Base-by-base conservation (phyloP, 345 rosid genomes). In the Stellera chamaejasme region DNA sequence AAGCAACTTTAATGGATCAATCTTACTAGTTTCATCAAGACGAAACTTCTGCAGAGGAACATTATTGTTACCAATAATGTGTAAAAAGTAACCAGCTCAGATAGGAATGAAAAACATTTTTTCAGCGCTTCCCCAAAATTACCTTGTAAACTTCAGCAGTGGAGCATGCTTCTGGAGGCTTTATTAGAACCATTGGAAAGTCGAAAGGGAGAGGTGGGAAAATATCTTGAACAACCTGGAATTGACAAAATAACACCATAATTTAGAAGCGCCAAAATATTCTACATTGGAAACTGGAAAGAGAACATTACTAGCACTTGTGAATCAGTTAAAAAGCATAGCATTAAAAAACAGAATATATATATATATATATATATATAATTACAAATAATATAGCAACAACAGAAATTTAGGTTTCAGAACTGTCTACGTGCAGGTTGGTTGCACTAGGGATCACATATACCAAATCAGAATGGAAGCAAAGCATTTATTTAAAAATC, bases 141-240 rank as follows among this genome's bases (percentile, higher is more conserved):
- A 87, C 97, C 89, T 79, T 87, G 81, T 89, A 93, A 70, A 93
- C 97, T 75, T 84, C 94, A 66, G 83, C 97, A 23, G 99, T 93
- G 28, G 99, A 61, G 71, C 97, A 93, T 62, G 94, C 94, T 60
- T 84, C 83, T 54, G 41, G 84, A 32, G 99, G 96, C 78, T 93
- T 93, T 74, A 89, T 72, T 43, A 93, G 90, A 64, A 87, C 88
- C 90, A 89, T 81, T 6, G 94, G 91, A 50, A 83, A 66, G 73
- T 79, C 91, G 43, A 65, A 54, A 61, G 96, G 72, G 68, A 89
- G 58, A 16, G 87, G 89, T n/a, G 93, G 68, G 48, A 85, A 82
- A 55, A 93, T 78, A 69, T 91, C 90, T 78, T 91, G 67, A 65
- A 88, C 98, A 54, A 88, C 71, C 98, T 91, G 72, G 52, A 65